Evolutionary conservation across 306 rosid species (phyloP).

Genomic region (Arachis hypogaea): DNA sequence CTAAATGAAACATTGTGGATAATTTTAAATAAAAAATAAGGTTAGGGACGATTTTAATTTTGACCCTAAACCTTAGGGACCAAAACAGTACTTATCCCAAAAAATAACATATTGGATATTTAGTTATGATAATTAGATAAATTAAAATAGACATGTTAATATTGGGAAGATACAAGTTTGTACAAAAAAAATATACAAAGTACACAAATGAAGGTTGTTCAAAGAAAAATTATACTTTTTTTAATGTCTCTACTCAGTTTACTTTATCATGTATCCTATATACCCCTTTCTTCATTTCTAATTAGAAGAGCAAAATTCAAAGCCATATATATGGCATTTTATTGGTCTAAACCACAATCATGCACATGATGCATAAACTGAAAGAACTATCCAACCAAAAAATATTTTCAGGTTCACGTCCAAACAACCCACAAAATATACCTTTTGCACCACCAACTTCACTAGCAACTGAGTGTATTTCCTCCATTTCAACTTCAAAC

Average conservation of each 20-base stretch:
- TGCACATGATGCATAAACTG: constrained; percentile 18
- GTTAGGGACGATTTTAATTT: too few relatives aligned
- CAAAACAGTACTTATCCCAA: background rate
- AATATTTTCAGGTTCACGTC: constrained; percentile 79
- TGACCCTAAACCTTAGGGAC: too few relatives aligned
- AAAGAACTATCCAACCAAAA: constrained; percentile 99
- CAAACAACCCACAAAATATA: constrained; percentile 79
- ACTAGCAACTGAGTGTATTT: constrained; percentile 65
- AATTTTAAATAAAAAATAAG: too few relatives aligned
- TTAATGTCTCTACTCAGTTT: constrained; percentile 6
- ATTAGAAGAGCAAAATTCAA: constrained; percentile 14
- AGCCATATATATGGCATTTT: constrained; percentile 17
- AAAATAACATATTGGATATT: background rate
- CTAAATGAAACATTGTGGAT: too few relatives aligned
- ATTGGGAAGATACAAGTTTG: constrained; percentile 29
- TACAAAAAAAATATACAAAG: constrained; percentile 15
- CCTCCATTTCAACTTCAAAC: constrained; percentile 85
- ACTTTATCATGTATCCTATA: constrained; percentile 3
- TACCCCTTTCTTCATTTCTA: constrained; percentile 30
- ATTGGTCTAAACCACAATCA: constrained; percentile 4
- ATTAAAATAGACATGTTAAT: constrained; percentile 4
- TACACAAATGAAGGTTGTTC: constrained; percentile 8
- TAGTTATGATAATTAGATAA: constrained; percentile 2
- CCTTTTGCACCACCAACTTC: constrained; percentile 83
- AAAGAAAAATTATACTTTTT: background rate